These are phyloP conservation scores for Alternaria ventricosa DNA, from an alignment of 2,329 filamentous ascomycete genomes.

Conservation along the genomic window DNA sequence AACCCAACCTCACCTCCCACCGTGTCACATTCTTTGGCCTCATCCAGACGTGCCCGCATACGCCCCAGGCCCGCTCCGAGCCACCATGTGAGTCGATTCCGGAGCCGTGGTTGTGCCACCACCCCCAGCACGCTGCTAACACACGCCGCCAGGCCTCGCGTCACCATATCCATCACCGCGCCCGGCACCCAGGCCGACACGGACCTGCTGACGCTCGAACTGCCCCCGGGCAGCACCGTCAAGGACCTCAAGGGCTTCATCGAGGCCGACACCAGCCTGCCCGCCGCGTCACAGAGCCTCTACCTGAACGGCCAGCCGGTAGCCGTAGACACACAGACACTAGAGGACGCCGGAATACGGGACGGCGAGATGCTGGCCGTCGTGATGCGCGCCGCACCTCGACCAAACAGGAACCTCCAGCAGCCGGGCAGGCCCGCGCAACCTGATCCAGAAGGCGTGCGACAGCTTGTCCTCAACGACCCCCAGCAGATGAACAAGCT, in stretches of 20 bases:
- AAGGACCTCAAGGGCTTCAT: conserved; percentile 87
- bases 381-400: conserved; percentile 63
- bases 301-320: conserved; percentile 89
- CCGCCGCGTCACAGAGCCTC: conserved; percentile 76
- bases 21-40: conserved; percentile 38
- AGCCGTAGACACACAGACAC: conserved; percentile 76
- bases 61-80: conserved; percentile 15
- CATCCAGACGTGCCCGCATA: conserved; percentile 40
- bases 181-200: conserved; percentile 71
- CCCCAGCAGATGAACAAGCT: conserved; percentile 75
- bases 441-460: conserved; percentile 76
- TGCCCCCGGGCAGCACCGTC: conserved; percentile 82
- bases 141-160: conserved; percentile 68
- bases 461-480: conserved; percentile 82
- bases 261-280: conserved; percentile 79
- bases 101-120: conserved; percentile 46
- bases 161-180: conserved; percentile 84
- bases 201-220: conserved; percentile 81
- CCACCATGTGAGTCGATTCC: conserved; percentile 46
- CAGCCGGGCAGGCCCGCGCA: conserved; percentile 17
- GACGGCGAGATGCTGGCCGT: conserved; percentile 94
- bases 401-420: conserved; percentile 14
- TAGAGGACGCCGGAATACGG: conserved; percentile 78
- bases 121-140: conserved; percentile 35
- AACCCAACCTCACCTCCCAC: conserved; percentile 1